These are phyloP conservation scores for Pseudotulostoma volvatum DNA, from an alignment of 495 filamentous ascomycete genomes.

Conservation along the genomic window DNA sequence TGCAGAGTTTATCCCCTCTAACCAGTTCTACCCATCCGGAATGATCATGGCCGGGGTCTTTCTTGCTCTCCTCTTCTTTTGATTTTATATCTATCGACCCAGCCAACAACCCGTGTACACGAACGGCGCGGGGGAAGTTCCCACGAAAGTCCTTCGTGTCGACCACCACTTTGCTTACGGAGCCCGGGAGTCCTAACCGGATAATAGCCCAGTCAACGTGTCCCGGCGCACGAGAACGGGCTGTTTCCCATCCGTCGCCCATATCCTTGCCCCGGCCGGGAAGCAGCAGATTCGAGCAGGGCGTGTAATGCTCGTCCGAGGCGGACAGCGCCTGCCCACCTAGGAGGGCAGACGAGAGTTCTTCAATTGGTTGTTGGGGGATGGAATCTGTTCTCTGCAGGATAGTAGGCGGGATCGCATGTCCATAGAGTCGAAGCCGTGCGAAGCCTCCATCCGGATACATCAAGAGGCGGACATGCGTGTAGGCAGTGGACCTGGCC, in stretches of 20 bases:
- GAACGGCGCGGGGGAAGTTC: conserved; percentile 70
- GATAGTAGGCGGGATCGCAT: conserved; percentile 34
- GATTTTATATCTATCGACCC: conserved; percentile 37
- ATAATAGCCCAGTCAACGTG: conserved; percentile 83
- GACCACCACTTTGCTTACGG: conserved; percentile 54
- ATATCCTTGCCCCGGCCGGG: conserved; percentile 80
- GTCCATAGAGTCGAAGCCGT: conserved; percentile 65
- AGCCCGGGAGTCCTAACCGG: conserved; percentile 53
- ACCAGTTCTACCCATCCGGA: conserved; percentile 56
- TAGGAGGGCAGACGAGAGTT: conserved; percentile 67
- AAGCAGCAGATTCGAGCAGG: conserved; percentile 65
- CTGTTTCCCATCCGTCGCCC: conserved; percentile 93
- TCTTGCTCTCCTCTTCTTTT: not conserved
- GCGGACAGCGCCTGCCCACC: conserved; percentile 61
- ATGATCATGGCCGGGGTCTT: conserved; percentile 35
- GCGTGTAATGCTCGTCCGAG: conserved; percentile 78
- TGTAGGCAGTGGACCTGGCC: conserved; percentile 54
- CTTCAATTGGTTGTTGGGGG: conserved; percentile 40
- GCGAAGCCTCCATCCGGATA: conserved; percentile 93
- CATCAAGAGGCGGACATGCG: conserved; percentile 77
- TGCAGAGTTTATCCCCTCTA: conserved; percentile 47
- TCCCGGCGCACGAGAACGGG: conserved; percentile 52
- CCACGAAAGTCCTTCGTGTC: conserved; percentile 85
- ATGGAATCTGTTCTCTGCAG: not conserved
- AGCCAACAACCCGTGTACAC: conserved; percentile 38